phyloP scores from a whole-genome alignment of 441 rosid species.

The Pelargonium australe region DNA sequence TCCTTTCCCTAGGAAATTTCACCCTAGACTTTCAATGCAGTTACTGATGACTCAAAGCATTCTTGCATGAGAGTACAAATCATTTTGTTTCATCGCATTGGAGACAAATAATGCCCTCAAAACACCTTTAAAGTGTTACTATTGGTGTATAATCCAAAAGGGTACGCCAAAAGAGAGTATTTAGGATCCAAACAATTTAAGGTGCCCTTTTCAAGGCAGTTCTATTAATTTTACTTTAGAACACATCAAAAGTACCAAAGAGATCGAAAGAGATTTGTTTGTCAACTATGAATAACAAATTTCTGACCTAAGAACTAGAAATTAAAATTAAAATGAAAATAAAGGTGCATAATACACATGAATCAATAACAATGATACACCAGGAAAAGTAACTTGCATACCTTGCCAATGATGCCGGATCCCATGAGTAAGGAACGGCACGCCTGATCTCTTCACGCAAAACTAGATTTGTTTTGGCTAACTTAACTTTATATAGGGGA shows the following conservation, averaged over 20 bases:
- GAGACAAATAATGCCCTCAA: too few species aligned
- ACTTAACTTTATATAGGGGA: slow-evolving; percentile 41
- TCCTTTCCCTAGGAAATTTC: neutral
- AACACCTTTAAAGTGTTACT: too few species aligned
- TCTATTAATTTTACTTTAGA: neutral
- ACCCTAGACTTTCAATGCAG: neutral
- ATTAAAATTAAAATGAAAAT: slow-evolving; percentile 2
- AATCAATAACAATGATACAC: neutral
- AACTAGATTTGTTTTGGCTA: slow-evolving; percentile 36
- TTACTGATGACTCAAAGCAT: neutral
- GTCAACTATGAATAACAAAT: neutral
- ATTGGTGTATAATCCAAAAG: too few species aligned
- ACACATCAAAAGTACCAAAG: neutral
- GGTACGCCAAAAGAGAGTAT: neutral
- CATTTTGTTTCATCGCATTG: too few species aligned
- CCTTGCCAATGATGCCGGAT: slow-evolving; percentile 71
- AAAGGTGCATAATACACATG: neutral
- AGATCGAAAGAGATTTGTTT: neutral
- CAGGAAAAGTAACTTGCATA: slow-evolving; percentile 15
- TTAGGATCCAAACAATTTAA: neutral
- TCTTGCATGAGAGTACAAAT: neutral
- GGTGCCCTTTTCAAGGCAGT: neutral
- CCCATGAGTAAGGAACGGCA: slow-evolving; percentile 72
- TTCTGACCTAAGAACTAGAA: neutral
- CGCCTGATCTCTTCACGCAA: slow-evolving; percentile 46